A percentile compares a stretch with the other conserved stretches of the same genome.
Conservation (phyloP, 2,329 filamentous ascomycete species). For the Colletotrichum trifolii region DNA sequence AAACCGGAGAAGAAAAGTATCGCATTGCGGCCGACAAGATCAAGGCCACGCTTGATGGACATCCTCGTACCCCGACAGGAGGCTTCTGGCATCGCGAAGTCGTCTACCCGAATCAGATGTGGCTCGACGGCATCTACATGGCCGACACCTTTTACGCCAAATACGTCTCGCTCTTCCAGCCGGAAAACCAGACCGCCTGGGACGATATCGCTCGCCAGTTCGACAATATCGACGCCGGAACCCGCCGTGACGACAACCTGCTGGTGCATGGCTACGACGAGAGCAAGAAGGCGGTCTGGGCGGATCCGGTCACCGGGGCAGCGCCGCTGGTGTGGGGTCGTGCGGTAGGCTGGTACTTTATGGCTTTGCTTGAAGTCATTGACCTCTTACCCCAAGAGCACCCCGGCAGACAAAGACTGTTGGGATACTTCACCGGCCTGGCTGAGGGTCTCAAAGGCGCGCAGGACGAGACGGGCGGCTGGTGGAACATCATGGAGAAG, state of each 20-base stretch:
- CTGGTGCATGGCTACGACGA: constrained; percentile 67
- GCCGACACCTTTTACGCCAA: constrained; percentile 56
- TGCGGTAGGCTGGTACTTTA: constrained; percentile 64
- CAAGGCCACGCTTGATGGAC: constrained; percentile 57
- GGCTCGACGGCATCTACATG: constrained; percentile 67
- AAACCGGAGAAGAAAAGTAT: constrained; percentile 59
- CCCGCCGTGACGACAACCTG: constrained; percentile 51
- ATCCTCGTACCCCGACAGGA: constrained; percentile 60
- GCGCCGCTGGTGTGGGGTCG: constrained; percentile 65
- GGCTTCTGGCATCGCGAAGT: constrained; percentile 64
- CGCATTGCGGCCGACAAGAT: constrained; percentile 59
- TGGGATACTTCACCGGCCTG: constrained; percentile 53
- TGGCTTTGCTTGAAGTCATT: constrained; percentile 61
- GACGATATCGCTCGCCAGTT: constrained; percentile 58
- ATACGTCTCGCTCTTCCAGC: constrained; percentile 52
- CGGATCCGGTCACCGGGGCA: constrained; percentile 59
- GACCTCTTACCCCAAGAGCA: constrained; percentile 55
- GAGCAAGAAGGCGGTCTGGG: constrained; percentile 60
- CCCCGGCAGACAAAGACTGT: constrained; percentile 48
- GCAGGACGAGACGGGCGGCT: constrained; percentile 59
- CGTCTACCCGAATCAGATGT: constrained; percentile 65
- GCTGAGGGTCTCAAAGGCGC: constrained; percentile 53
- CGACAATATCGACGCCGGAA: constrained; percentile 56
- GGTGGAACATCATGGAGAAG: constrained; percentile 68
- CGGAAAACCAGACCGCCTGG: constrained; percentile 52